A percentile compares a stretch with the other conserved stretches of the same genome.
These are phyloP conservation scores for Cytospora piceae DNA, from an alignment of 2,329 filamentous ascomycete species.

Conservation along the genomic window DNA sequence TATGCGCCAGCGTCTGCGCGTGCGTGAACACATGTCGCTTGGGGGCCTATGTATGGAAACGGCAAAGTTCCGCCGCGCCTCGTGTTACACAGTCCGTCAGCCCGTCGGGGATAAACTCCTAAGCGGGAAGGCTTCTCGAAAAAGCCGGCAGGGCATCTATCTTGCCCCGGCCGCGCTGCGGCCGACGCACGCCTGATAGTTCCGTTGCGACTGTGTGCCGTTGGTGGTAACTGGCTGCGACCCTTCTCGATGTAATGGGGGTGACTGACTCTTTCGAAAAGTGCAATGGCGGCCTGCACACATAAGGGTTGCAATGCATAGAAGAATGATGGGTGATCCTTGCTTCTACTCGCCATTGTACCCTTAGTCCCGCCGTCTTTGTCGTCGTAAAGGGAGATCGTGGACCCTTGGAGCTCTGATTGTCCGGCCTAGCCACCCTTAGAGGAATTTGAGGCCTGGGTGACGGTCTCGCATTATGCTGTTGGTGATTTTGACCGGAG, in stretches of 20 bases:
- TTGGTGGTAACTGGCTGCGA: neutral
- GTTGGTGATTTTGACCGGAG: conserved; percentile 1
- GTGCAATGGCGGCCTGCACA: neutral
- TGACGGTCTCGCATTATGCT: conserved; percentile 7
- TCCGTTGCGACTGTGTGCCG: neutral
- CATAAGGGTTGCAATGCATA: conserved; percentile 1
- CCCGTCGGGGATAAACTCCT: neutral
- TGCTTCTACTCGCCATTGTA: neutral
- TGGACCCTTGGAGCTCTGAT: neutral
- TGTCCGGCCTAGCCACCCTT: neutral
- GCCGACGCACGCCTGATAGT: neutral
- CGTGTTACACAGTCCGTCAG: neutral
- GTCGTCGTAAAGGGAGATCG: neutral
- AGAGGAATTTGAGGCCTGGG: neutral
- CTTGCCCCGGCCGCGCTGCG: neutral
- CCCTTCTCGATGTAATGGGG: neutral
- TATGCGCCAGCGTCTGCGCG: conserved; percentile 11
- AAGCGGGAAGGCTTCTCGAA: conserved; percentile 7
- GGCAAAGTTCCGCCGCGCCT: neutral
- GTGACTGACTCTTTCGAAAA: neutral
- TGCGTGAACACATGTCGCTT: conserved; percentile 10
- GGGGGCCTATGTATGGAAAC: neutral
- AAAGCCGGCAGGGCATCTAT: neutral
- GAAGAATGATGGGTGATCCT: neutral
- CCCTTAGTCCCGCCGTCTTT: neutral